Evolutionary conservation across 148 eudicot genomes (phyloP).

Genomic region (Pharnaceum exiguum): DNA sequence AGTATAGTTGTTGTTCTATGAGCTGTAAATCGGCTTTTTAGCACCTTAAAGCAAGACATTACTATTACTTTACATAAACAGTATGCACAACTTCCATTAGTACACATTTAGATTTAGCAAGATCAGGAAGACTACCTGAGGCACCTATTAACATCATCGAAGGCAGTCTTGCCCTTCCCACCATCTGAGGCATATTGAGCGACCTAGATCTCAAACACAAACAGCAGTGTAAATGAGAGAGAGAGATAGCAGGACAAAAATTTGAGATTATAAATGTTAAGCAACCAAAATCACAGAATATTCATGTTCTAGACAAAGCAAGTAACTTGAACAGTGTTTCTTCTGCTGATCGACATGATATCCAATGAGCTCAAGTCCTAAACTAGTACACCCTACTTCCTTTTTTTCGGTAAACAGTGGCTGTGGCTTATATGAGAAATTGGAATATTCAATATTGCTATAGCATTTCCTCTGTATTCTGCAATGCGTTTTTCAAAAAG

Average conservation of each 20-base stretch:
- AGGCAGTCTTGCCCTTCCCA: constrained; percentile 69
- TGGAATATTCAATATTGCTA: too few relatives aligned
- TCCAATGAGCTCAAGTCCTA: too few relatives aligned
- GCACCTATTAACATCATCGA: constrained; percentile 69
- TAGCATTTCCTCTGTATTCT: too few relatives aligned
- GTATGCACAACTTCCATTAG: neutral
- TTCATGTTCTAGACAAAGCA: neutral
- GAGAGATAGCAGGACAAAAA: too few relatives aligned
- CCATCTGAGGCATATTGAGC: constrained; percentile 86
- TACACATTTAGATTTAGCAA: neutral
- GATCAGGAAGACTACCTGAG: constrained; percentile 44
- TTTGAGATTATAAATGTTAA: neutral
- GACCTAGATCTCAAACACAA: constrained; percentile 47
- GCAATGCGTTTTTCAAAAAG: too few relatives aligned
- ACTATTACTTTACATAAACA: neutral
- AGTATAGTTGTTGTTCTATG: too few relatives aligned
- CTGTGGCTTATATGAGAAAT: too few relatives aligned
- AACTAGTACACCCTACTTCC: too few relatives aligned
- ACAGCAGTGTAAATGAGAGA: neutral
- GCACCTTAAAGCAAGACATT: neutral
- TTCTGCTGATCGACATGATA: too few relatives aligned
- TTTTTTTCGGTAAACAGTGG: too few relatives aligned
- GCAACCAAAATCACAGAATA: neutral
- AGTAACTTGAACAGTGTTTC: neutral
- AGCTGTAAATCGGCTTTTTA: neutral